These are phyloP conservation scores for Firmiana major DNA, from an alignment of 345 rosid species.

Conservation along the genomic window DNA sequence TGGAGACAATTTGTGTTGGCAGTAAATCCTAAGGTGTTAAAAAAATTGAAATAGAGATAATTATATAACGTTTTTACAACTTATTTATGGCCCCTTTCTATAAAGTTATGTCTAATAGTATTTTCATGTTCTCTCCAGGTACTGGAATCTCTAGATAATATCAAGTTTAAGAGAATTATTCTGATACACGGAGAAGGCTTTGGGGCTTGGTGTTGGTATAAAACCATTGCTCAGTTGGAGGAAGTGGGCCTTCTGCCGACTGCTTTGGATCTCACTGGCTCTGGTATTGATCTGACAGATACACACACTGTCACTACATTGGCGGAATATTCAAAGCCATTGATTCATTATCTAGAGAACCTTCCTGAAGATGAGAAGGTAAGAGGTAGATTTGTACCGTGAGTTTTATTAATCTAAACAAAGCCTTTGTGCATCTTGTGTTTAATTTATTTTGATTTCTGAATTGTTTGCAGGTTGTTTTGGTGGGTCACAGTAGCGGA, in stretches of 20 bases:
- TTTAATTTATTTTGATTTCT: background rate
- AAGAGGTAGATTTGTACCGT: background rate
- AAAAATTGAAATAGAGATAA: background rate
- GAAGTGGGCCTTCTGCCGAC: conserved; percentile 73
- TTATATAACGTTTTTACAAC: background rate
- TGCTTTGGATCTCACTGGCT: conserved; percentile 79
- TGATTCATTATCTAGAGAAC: conserved; percentile 54
- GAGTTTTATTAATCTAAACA: background rate
- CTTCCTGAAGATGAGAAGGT: conserved; percentile 92
- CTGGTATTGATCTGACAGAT: conserved; percentile 75
- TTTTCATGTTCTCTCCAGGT: conserved; percentile 37
- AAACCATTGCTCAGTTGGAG: conserved; percentile 73
- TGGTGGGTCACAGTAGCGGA: conserved; percentile 89
- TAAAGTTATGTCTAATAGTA: background rate
- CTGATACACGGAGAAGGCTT: conserved; percentile 93
- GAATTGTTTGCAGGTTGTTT: conserved; percentile 52
- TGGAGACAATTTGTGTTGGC: background rate
- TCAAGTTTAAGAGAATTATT: conserved; percentile 56
- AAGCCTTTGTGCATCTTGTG: background rate
- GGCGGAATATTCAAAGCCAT: conserved; percentile 79
- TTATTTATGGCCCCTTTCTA: background rate
- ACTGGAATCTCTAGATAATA: conserved; percentile 58
- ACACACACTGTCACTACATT: conserved; percentile 60
- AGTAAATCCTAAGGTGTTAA: background rate
- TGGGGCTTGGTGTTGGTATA: conserved; percentile 99